Base-by-base conservation (phyloP, 257 asterid species). In the Linaria vulgaris region DNA sequence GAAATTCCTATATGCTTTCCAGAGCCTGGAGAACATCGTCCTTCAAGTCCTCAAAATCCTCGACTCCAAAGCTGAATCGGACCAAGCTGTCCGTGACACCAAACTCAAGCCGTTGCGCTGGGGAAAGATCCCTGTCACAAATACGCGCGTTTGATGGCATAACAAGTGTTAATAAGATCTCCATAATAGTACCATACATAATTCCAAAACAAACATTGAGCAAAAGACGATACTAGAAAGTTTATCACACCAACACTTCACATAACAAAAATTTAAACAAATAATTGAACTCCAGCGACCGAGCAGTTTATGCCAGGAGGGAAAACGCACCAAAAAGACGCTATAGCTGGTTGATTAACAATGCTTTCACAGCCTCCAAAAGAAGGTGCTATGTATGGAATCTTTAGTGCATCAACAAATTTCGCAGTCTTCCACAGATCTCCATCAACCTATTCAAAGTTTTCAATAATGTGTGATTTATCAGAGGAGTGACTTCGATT, bases 341-440 rank as follows among this genome's bases (percentile, higher is more conserved):
- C 84, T 15, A 90, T 87, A 41, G 97, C 96, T 17, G 97, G 97
- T 77, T 85, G 97, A 64, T 90, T 91, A 57, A 90, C 94, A 67
- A 90, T 90, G 87, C 97, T 90, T 76, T 90, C 97, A 48, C 90
- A 82, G 47, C 96, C 97, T 67, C 97, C 97, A 71, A 90, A 88
- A n/a, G 97, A 90, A 1, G 96, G 96, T 69, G 97, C 97, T 45
- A 90, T 85, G 64, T 90, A 90, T 3, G 97, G 88, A 56, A 90
- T 87, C 61, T 61, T 78, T 72, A 90, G 72, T 3, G 95, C 77
- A 69, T 90, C 97, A 12, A 90, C 19, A 57, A 90, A 90, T 71
- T 84, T 90, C 45, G 94, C 88, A 46, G 96, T 90, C 30, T 57
- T 79, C 61, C 27, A 53, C 31, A 87, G 73, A 72, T 90, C 96